Conservation (phyloP, 345 rosid species). For the Eucalyptus microcorys region DNA sequence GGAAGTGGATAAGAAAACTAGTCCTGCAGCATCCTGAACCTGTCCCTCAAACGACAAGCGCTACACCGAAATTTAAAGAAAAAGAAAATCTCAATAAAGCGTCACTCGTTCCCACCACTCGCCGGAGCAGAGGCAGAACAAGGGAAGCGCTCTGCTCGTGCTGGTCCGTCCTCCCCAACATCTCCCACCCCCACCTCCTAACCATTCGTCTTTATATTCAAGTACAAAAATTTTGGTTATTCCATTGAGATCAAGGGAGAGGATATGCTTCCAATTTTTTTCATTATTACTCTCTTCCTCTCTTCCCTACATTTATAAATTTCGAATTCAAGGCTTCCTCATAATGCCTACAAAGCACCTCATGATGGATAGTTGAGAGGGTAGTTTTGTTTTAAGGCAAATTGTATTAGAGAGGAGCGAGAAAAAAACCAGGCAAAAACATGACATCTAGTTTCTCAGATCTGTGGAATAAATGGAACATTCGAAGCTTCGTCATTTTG, state of each 20-base stretch:
- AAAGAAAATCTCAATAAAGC: too few relatives aligned
- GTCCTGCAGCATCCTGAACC: too few relatives aligned
- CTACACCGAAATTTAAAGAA: background rate
- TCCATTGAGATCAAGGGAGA: too few relatives aligned
- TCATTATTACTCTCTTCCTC: too few relatives aligned
- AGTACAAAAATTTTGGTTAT: too few relatives aligned
- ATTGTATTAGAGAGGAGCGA: background rate
- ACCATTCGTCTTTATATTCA: background rate
- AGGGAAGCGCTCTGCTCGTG: background rate
- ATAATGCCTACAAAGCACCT: background rate
- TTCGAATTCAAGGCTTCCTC: background rate
- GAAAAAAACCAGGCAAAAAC: background rate
- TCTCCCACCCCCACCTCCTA: background rate
- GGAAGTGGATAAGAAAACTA: too few relatives aligned
- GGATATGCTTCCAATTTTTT: too few relatives aligned
- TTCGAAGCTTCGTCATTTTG: background rate
- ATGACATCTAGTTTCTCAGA: background rate
- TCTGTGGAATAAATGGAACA: background rate
- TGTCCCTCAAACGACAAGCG: background rate
- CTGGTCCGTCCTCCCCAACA: background rate
- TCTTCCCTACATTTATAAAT: background rate
- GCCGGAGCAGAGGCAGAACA: too few relatives aligned
- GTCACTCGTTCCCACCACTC: too few relatives aligned
- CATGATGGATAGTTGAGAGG: background rate
- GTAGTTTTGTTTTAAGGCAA: background rate